Evolutionary conservation across 1,139 yeast species (phyloP).

Genomic region (Barnettozyma hawaiiensis): DNA sequence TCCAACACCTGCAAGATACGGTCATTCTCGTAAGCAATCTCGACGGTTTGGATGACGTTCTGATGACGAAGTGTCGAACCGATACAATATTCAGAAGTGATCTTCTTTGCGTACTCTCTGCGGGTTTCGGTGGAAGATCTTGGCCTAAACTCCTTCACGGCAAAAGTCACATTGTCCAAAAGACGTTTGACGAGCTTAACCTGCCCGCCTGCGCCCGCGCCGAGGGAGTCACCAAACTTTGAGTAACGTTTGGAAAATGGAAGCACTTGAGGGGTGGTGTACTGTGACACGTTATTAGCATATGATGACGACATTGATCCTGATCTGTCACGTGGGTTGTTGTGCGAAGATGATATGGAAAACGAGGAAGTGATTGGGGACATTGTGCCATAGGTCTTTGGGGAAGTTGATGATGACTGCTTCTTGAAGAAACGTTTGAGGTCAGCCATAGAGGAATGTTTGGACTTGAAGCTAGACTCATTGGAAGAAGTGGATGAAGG

Average conservation of each 20-base stretch:
- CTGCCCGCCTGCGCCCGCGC: slow-evolving; percentile 96
- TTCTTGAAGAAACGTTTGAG: slow-evolving; percentile 52
- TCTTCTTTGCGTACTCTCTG: slow-evolving; percentile 87
- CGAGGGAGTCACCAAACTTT: slow-evolving; percentile 78
- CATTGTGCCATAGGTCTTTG: slow-evolving; percentile 13
- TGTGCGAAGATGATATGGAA: slow-evolving; percentile 17
- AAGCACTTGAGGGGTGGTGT: slow-evolving; percentile 29
- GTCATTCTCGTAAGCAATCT: slow-evolving; percentile 84
- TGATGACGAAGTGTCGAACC: slow-evolving; percentile 90
- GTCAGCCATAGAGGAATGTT: slow-evolving; percentile 73
- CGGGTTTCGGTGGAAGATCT: slow-evolving; percentile 70
- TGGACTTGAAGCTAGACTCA: slow-evolving; percentile 29
- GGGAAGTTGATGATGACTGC: slow-evolving; percentile 29
- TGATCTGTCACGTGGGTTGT: slow-evolving; percentile 20
- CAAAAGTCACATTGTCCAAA: slow-evolving; percentile 69
- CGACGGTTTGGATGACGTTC: slow-evolving; percentile 85
- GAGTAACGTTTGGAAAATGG: slow-evolving; percentile 74
- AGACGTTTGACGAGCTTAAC: slow-evolving; percentile 71
- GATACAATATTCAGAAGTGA: slow-evolving; percentile 92
- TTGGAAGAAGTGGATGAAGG: slow-evolving; percentile 25
- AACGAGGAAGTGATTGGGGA: slow-evolving; percentile 26
- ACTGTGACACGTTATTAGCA: slow-evolving; percentile 26
- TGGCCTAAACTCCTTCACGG: slow-evolving; percentile 87
- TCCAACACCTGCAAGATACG: slow-evolving; percentile 91
- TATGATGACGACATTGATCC: slow-evolving; percentile 23